Evolutionary conservation across 2,329 filamentous ascomycete genomes (phyloP), one percentile per base, ranked within the genome.

Genomic region (Colletotrichum incanum): DNA sequence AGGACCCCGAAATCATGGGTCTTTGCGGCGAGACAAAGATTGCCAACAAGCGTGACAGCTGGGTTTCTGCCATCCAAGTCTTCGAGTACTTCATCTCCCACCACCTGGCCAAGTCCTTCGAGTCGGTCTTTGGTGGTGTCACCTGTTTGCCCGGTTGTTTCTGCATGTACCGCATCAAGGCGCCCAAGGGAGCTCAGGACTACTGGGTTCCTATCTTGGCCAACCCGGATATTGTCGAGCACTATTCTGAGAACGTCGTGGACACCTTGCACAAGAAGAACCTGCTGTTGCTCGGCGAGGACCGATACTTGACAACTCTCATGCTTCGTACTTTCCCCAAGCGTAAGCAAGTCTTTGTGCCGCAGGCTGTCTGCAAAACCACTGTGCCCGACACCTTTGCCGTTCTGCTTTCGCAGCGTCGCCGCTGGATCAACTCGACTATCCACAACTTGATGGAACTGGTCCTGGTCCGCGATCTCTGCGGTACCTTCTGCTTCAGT

Each of bases 101-200:
- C 82, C 97, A 99, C 82, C 89, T 97, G 78, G 91, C 95, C 79
- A 99, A 99, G 84, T 95, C 96, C 5, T 99, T 99, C 84, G 96
- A 99, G 83, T 98, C 95, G 1, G 93, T 98, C 76, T 99, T 99
- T 83, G 96, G 96, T 84, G 96, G 96, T 93, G 96, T 99, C 73
- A 99, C 96, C 75, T 99, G 96, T 88, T 88, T 99, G 77, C 96
- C 96, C 20, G 96, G 96, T 75, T 99, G 96, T 87, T 99, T 99
- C 91, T 98, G 95, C 88, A 99, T 99, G 97, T 99, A 99, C 86
- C 94, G 96, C 79, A 98, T 99, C 90, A 99, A 99, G 85, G 94
- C 96, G 39, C 97, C 96, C 73, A 99, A 99, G 86, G 96, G 96
- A 75, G 96, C 93, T 34, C 95, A 98, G 82, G 98, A 99, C 86